These are phyloP conservation scores for Bondarzewia mesenterica DNA, from an alignment of 1,284 basidiomycete species.

Conservation along the genomic window DNA sequence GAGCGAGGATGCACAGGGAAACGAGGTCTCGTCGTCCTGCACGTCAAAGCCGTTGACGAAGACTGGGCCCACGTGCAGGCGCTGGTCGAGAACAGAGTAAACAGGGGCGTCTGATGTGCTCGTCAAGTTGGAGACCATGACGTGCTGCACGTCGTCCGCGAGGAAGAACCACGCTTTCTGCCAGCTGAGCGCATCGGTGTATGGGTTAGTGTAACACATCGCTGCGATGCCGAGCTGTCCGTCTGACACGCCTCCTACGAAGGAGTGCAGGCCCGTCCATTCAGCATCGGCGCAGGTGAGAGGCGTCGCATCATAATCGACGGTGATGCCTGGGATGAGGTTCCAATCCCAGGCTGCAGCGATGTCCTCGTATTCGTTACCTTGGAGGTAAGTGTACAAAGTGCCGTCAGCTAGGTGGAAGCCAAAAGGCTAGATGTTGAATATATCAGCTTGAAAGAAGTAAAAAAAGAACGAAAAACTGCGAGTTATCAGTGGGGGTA, in stretches of 20 bases:
- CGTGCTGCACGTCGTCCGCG: slow-evolving; percentile 49
- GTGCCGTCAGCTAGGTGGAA: slow-evolving; percentile 64
- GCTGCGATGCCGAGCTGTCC: slow-evolving; percentile 44
- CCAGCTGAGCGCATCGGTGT: slow-evolving; percentile 45
- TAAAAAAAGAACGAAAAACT: too few species aligned
- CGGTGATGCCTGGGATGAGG: slow-evolving; percentile 62
- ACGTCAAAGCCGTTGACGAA: slow-evolving; percentile 12
- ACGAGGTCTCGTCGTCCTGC: neutral
- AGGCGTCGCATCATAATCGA: slow-evolving; percentile 46
- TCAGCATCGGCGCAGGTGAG: slow-evolving; percentile 35
- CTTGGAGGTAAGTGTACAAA: slow-evolving; percentile 52
- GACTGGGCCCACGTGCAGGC: slow-evolving; percentile 30
- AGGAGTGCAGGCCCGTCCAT: slow-evolving; percentile 38
- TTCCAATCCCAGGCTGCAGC: too few species aligned
- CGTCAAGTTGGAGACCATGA: slow-evolving; percentile 46
- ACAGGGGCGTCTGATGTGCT: too few species aligned
- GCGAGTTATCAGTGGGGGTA: too few species aligned
- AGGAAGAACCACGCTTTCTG: slow-evolving; percentile 72
- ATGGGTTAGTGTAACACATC: slow-evolving; percentile 58
- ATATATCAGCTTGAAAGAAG: slow-evolving; percentile 2
- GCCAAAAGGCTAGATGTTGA: slow-evolving; percentile 52
- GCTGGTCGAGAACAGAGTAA: slow-evolving; percentile 60
- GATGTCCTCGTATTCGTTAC: slow-evolving; percentile 64
- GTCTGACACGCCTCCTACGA: slow-evolving; percentile 58
- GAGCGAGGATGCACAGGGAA: slow-evolving; percentile 5